Evolutionary conservation across 2,329 filamentous ascomycete species (phyloP), one percentile per base, ranked within the genome.

Genomic region (Calonectria hawksworthii): DNA sequence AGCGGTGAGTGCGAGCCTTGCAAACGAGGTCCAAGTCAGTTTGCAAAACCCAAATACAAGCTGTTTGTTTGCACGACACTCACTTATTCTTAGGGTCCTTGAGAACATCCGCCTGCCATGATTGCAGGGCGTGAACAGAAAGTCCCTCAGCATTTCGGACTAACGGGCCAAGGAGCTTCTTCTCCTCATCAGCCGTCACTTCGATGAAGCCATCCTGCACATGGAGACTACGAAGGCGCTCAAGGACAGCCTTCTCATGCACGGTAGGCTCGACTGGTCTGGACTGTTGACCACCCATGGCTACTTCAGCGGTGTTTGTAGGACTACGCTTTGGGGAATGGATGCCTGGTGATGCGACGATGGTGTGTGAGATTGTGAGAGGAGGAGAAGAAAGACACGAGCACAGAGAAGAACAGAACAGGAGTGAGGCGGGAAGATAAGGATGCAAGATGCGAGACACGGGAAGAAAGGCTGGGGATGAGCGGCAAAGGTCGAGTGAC

Each of bases 1-100:
- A 2, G 94, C 94, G 2, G 93, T 92, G 41, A 97, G 89, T 7
- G 95, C 95, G 18, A 98, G 92, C 75, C 94, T 94, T 69, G 3
- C 26, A 51, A n/a, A 54, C 3, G 9, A n/a, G 23, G 3, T 11
- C 50, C 11, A 28, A 4, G 71, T 77, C 38, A 79, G 74, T 44
- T 41, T 18, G 26, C 18, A 21, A 9, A 9, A 36, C 16, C 5
- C 14, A n/a, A 14, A 10, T 21, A 8, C 8, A 65, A 65, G 13
- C 4, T 3, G 44, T 32, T 4, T 14, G 1, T 32, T 6, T 14
- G n/a, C 21, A 32, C 28, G 26, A 30, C 34, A 44, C 82, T 78
- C 76, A 92, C 93, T 90, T 92, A 87, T 90, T 92, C 86, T 92
- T 92, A 23, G 93, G 90, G 80, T 94, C 92, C 61, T 89, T 85